These are phyloP conservation scores for Protomyces gravidus DNA, from an alignment of 1,139 yeast species.

Conservation along the genomic window DNA sequence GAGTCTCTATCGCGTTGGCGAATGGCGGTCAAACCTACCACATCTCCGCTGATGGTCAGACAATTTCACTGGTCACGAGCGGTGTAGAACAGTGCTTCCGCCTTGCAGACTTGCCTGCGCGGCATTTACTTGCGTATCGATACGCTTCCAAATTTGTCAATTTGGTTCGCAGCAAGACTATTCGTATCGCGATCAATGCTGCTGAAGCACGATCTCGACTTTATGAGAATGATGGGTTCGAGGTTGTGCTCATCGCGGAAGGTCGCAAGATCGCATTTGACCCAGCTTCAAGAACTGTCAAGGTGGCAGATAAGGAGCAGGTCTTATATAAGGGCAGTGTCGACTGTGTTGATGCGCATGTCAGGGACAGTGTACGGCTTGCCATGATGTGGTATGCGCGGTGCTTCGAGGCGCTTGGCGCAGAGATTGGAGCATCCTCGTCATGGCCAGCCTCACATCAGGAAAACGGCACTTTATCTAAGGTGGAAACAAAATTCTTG, in stretches of 20 bases:
- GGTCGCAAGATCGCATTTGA: constrained; percentile 11
- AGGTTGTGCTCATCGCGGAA: constrained; percentile 13
- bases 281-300: not conserved
- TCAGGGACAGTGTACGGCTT: constrained; percentile 4
- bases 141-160: constrained; percentile 29
- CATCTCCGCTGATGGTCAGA: constrained; percentile 9
- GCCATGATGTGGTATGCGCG: constrained; percentile 21
- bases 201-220: constrained; percentile 10
- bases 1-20: not conserved
- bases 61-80: not conserved
- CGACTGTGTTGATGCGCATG: not conserved
- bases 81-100: constrained; percentile 2
- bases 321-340: constrained; percentile 19
- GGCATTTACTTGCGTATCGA: constrained; percentile 29
- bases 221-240: constrained; percentile 16
- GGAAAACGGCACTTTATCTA: not conserved
- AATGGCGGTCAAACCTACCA: constrained; percentile 8
- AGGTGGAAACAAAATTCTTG: constrained; percentile 6
- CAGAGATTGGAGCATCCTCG: not conserved
- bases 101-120: constrained; percentile 30
- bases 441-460: not conserved
- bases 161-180: constrained; percentile 26
- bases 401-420: constrained; percentile 19
- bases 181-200: constrained; percentile 20
- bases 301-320: constrained; percentile 13